Base-by-base conservation (phyloP, 345 rosid species). In the Eucalyptus sideroxylon region DNA sequence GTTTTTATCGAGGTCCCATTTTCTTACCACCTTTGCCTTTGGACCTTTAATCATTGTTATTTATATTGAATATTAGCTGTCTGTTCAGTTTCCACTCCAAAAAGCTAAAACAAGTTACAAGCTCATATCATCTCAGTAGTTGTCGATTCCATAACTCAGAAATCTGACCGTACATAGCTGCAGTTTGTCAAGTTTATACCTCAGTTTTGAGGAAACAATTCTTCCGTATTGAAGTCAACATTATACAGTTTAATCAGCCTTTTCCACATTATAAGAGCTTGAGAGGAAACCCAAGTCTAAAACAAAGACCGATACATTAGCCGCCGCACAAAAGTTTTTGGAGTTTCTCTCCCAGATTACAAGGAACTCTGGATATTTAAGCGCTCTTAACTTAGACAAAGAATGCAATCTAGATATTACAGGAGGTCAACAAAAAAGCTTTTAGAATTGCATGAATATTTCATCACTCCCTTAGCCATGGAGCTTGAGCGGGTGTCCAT, bases 401-500 rank as follows among this genome's bases (percentile, higher is more conserved):
- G 60, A 40, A 87, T 34, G 42, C 45, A 42, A 51, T 87, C 47
- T 53, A 31, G 53, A 89, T 50, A 86, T 77, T 77, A 77, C 85
- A 77, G 30, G 85, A 40, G 85, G 85, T 77, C 85, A 77, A 77
- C 85, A 27, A 77, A 40, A 77, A 40, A 87, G 87, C 80, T 30
- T 82, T 47, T 90, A 65, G 88, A 86, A 91, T 81, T 45, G 86
- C 89, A 72, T 14, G 83, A 88, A 86, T 90, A 49, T 67, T 49
- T 37, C 55, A 65, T 96, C 91, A 96, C 92, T 96, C 99, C 91
- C 92, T 93, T 49, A 96, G 90, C 99, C 99, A 97, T 87, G 93
- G 89, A 90, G 94, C 97, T 89, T 90, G 94, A 92, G 96, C 96
- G 21, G 98, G 94, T 87, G 97, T 94, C 99, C 98, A 98, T 90